Base-by-base conservation (phyloP, 352 stramenopile species). In the Phytophthora crassamura region DNA sequence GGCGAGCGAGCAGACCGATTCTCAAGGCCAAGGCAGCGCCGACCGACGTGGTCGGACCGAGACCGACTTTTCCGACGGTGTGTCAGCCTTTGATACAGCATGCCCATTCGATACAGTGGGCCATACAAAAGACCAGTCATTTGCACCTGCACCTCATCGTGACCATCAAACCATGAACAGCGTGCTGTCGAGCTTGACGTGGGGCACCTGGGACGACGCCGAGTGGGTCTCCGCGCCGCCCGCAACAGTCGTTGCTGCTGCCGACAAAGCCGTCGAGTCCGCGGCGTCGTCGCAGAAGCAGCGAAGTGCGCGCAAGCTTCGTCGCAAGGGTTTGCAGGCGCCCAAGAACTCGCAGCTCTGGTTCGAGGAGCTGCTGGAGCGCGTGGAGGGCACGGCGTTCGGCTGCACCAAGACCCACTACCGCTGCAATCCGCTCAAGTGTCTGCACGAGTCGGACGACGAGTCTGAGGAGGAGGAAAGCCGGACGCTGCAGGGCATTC, bases 281-380 rank as follows among this genome's bases (percentile, higher is more conserved):
- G 25, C 15, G 0, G n/a, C 32, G 5, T 35, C 25, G 14, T 57
- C 49, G 8, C 53, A 66, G 10, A 67, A 41, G 16, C 67, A 65
- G 48, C 82, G 77, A 33, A 87, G 82, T 60, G 35, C 63, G 14
- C 72, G 77, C 18, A 91, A 90, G 57, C 67, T 86, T 39, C 55
- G 67, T 18, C 77, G 77, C 28, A 88, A 81, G 40, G 76, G 78
- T 1, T 58, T 89, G 15, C 57, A 66, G n/a, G 69, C 74, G 25
- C 75, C 80, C 5, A 67, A 61, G 33, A 56, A 81, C 36, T 89
- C 84, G 48, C 77, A 81, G 43, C 68, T 80, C 18, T 93, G 85
- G 85, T 93, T 93, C 59, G 78, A 90, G 48, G 79, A 93, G 60
- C 59, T 93, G 20, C 77, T 91, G 52, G 69, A 75, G 34, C 72